A percentile compares a stretch with the other conserved stretches of the same genome.
phyloP scores from a whole-genome alignment of 805 yeast genomes.

The Ogataea zsoltii region DNA sequence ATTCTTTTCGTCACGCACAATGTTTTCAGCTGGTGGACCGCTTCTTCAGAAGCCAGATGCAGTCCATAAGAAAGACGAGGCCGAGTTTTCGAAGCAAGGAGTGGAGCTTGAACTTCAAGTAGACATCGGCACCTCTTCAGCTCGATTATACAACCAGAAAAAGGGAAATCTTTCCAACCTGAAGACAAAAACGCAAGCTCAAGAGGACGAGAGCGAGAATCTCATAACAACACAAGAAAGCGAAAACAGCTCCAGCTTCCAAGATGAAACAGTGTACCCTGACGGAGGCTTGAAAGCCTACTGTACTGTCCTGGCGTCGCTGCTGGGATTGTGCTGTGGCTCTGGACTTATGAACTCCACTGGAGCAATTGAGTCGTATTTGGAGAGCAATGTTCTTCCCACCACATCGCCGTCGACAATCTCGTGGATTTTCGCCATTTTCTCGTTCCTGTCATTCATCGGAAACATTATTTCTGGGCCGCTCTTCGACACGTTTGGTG shows the following conservation, averaged over 20 bases:
- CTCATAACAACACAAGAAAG: not conserved
- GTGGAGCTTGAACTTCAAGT: not conserved
- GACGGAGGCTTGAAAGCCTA: conserved; percentile 60
- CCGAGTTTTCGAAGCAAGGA: conserved; percentile 1
- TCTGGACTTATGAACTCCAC: conserved; percentile 68
- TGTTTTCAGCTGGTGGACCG: too few relatives aligned
- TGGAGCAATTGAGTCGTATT: conserved; percentile 68
- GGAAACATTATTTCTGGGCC: conserved; percentile 45
- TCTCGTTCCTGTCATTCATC: conserved; percentile 42
- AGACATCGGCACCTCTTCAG: conserved; percentile 9
- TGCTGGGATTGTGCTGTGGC: conserved; percentile 54
- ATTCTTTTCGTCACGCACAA: too few relatives aligned
- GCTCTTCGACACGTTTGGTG: conserved; percentile 48
- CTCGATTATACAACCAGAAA: conserved; percentile 3
- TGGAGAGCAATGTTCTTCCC: conserved; percentile 51
- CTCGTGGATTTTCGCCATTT: conserved; percentile 73
- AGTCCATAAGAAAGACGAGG: conserved; percentile 1
- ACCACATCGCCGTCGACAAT: conserved; percentile 47
- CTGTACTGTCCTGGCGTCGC: conserved; percentile 50
- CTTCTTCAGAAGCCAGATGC: not conserved
- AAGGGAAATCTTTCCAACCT: conserved; percentile 4
- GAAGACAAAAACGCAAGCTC: not conserved
- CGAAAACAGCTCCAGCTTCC: not conserved
- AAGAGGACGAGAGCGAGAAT: not conserved
- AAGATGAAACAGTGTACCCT: conserved; percentile 38